Evolutionary conservation across 2,329 filamentous ascomycete species (phyloP).

Genomic region (Pseudogymnoascus sp.): DNA sequence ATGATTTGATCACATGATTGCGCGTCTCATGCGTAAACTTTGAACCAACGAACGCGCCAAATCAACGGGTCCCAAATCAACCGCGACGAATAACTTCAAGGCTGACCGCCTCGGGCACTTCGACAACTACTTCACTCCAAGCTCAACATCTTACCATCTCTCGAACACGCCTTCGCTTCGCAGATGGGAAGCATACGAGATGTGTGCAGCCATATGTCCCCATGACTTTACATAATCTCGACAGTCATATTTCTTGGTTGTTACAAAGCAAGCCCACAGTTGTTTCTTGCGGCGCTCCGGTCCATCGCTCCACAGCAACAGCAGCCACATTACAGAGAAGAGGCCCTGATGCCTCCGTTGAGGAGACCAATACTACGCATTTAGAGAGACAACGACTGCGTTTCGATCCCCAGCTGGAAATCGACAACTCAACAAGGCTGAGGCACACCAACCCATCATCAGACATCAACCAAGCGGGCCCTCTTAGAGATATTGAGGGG

Average conservation of each 20-base stretch:
- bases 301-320: not conserved
- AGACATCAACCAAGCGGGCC: slow-evolving; percentile 20
- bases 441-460: slow-evolving; percentile 19
- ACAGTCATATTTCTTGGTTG: slow-evolving; percentile 29
- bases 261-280: slow-evolving; percentile 22
- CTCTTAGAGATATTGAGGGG: slow-evolving; percentile 15
- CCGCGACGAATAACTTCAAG: slow-evolving; percentile 6
- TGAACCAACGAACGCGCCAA: not conserved
- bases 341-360: not conserved
- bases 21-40: not conserved
- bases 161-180: not conserved
- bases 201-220: slow-evolving; percentile 18
- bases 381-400: not conserved
- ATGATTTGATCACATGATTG: not conserved
- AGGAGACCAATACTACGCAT: not conserved
- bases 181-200: slow-evolving; percentile 10
- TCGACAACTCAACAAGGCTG: not conserved
- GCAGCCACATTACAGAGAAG: not conserved
- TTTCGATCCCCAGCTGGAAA: slow-evolving; percentile 14
- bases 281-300: not conserved
- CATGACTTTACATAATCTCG: slow-evolving; percentile 31
- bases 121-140: not conserved
- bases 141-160: not conserved
- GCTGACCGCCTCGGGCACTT: not conserved
- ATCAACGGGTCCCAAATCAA: not conserved